Base-by-base conservation (phyloP, 169 alveolate genomes). In the Eimeria maxima region DNA sequence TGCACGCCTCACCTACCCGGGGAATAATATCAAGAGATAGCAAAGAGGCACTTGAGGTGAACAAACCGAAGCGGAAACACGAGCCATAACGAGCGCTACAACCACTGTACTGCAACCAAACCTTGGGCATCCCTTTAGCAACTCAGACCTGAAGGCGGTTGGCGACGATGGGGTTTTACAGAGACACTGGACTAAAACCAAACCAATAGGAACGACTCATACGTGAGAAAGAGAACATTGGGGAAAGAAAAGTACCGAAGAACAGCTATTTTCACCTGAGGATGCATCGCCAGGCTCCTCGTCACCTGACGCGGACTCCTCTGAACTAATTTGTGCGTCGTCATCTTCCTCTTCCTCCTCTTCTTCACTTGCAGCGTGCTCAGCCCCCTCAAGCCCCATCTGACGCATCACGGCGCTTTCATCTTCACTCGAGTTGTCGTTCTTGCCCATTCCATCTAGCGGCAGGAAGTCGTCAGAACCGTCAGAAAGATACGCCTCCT, bases 291-390 rank as follows among this genome's bases (percentile, higher is more conserved):
- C 93, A 20, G n/a, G 63, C 78, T 67, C 78, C 42, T 67, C 45
- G 10, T 67, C 47, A 24, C 13, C 78, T 67, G 78, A n/a, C 4
- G 47, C 78, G 45, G 78, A 67, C 33, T n/a, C 78, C 45, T 67
- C 22, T 16, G 78, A 67, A 27, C 29, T 27, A 67, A 47, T 67
- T 86, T 86, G n/a, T 8, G 42, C 57, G 33, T 74, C 86, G 60
- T 74, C 93, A 16, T 86, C 93, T 45, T 78, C 97, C 11, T 86
- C 93, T 45, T 78, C 97, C 11, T 88, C 97, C 5, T 63, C 96
- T 3, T 88, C 97, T 7, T 96, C 97, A 13, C 95, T 97, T 14
- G 76, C 87, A 14, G 86, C 96, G 50, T 80, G 92, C 20, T 81
- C 96, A 7, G 91, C 96, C 47, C 91, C 94, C 88, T 71, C 93